Base-by-base conservation (phyloP, 495 filamentous ascomycete species). In the Parathielavia hyrcaniae region DNA sequence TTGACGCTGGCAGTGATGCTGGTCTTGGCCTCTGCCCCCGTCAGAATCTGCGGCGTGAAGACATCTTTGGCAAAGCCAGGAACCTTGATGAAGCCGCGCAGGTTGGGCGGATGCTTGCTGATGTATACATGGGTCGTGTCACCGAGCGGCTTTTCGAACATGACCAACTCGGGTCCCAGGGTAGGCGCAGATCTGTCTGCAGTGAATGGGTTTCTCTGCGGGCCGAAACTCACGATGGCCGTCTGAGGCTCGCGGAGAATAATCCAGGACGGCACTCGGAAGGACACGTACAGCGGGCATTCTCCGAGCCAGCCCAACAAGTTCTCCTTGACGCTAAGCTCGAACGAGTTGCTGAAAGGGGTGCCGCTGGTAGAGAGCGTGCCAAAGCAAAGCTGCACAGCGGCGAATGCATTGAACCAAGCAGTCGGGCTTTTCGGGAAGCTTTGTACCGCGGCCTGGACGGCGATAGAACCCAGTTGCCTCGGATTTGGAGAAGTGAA, bases 331-430 rank as follows among this genome's bases (percentile, higher is more conserved):
- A 72, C 48, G n/a, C 36, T 53, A 13, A 75, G 34, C 36, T 47
- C 59, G 59, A 69, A 70, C 13, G 53, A 55, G 19, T 73, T 64
- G 50, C 47, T 50, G 50, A 62, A 58, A 32, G 60, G 64, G 32
- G 49, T 39, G 2, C 70, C 65, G 8, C 41, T 50, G 20, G 64
- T 68, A 16, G 58, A 38, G 48, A 74, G 30, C 2, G 46, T 56
- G 2, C 73, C 73, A 55, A 75, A 75, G n/a, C 53, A 60, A 20
- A 72, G 40, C 39, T 75, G 70, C 7, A 74, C 62, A 7, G 49
- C 22, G 4, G 67, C 44, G 45, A 69, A 73, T 43, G 45, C 39
- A 41, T 68, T 66, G 12, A 60, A 40, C 63, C 66, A 71, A 36
- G 35, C 40, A 12, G 26, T 19, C 20, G 39, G 39, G 20, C 48